phyloP scores from a whole-genome alignment of 495 filamentous ascomycete species.

The Pseudevernia furfuracea region DNA sequence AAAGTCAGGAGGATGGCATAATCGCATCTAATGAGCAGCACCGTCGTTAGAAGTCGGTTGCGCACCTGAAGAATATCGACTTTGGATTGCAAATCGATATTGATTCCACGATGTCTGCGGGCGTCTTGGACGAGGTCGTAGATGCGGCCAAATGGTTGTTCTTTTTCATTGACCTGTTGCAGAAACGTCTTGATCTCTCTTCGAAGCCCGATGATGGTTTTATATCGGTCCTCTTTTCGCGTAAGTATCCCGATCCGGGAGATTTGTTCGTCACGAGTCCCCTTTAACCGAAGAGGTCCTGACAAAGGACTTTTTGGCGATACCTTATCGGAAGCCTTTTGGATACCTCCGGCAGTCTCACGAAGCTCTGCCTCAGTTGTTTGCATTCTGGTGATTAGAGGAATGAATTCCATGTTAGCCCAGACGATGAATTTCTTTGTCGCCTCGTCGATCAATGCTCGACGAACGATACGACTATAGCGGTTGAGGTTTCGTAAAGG shows the following conservation, averaged over 20 bases:
- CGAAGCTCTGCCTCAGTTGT: conserved; percentile 30
- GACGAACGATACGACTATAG: conserved; percentile 59
- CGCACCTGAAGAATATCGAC: conserved; percentile 32
- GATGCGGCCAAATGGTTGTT: conserved; percentile 56
- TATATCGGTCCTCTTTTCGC: too few relatives aligned
- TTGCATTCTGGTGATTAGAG: conserved; percentile 39
- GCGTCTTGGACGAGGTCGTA: conserved; percentile 45
- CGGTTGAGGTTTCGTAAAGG: conserved; percentile 54
- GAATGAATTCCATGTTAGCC: conserved; percentile 42
- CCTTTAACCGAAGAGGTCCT: conserved; percentile 4
- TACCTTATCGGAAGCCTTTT: too few relatives aligned
- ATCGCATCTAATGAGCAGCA: conserved; percentile 49
- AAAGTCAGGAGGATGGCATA: conserved; percentile 51
- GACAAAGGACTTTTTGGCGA: too few relatives aligned
- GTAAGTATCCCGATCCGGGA: too few relatives aligned
- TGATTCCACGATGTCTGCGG: conserved; percentile 32
- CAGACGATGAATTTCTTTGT: conserved; percentile 58
- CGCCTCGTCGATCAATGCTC: conserved; percentile 56
- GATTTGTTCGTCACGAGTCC: conserved; percentile 18
- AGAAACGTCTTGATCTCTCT: conserved; percentile 38
- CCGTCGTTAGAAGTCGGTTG: conserved; percentile 38
- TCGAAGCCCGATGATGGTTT: conserved; percentile 31
- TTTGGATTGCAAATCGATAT: conserved; percentile 37
- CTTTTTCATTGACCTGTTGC: conserved; percentile 39
- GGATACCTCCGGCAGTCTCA: too few relatives aligned